Percentiles rank a stretch among this genome's conserved stretches.
Conservation (phyloP, 2,329 filamentous ascomycete species). For the Emmonsiellopsis sp. region DNA sequence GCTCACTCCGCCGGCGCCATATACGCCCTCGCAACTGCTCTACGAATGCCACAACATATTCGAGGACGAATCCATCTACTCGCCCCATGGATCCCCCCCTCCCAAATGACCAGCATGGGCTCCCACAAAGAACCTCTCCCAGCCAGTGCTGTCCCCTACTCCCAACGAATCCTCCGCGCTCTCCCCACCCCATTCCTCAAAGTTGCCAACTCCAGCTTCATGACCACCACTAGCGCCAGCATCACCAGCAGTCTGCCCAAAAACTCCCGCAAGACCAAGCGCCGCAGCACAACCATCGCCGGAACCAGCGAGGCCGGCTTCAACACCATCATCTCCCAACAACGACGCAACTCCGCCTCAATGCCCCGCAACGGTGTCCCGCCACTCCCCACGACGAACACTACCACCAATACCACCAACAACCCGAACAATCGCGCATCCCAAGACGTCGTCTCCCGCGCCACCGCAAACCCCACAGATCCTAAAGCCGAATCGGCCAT, state of each 20-base stretch:
- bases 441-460: constrained; percentile 9
- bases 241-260: constrained; percentile 71
- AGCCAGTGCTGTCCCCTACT: constrained; percentile 73
- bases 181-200: constrained; percentile 85
- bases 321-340: constrained; percentile 14
- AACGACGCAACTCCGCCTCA: constrained; percentile 12
- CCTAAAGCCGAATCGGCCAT: constrained; percentile 23
- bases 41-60: constrained; percentile 94
- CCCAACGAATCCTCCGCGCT: constrained; percentile 81
- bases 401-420: too few species aligned
- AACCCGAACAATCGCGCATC: constrained; percentile 9
- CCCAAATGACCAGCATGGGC: constrained; percentile 73
- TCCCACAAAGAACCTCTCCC: constrained; percentile 66
- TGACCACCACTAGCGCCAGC: constrained; percentile 81
- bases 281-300: constrained; percentile 8
- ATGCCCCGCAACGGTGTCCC: constrained; percentile 12
- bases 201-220: constrained; percentile 90
- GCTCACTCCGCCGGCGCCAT: constrained; percentile 97
- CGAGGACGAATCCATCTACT: constrained; percentile 88
- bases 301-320: constrained; percentile 10
- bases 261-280: constrained; percentile 42
- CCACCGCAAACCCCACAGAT: constrained; percentile 6
- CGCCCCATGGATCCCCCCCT: constrained; percentile 94
- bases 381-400: too few species aligned
- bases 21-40: constrained; percentile 86